Percentiles rank a stretch among this genome's conserved stretches.
phyloP scores from a whole-genome alignment of 2,329 filamentous ascomycete genomes.

The Biscogniauxia sp. region DNA sequence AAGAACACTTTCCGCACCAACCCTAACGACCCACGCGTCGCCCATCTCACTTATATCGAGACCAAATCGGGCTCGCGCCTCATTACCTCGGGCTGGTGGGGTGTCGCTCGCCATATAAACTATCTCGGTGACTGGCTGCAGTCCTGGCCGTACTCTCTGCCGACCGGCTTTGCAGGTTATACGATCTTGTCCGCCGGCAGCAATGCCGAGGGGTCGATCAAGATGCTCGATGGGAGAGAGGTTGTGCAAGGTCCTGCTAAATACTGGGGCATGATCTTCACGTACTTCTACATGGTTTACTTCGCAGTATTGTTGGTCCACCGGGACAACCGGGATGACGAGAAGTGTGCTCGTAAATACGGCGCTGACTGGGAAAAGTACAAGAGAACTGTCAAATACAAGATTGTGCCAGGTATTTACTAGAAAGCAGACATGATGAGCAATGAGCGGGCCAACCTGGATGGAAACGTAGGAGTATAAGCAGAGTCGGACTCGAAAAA shows the following conservation, averaged over 20 bases:
- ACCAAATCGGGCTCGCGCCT: conserved; percentile 80
- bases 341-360: conserved; percentile 89
- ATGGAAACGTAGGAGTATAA: not conserved
- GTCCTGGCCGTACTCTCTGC: conserved; percentile 85
- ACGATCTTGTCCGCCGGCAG: conserved; percentile 60
- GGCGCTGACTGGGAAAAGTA: conserved; percentile 90
- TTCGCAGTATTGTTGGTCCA: conserved; percentile 86
- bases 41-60: conserved; percentile 81
- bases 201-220: conserved; percentile 50
- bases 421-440: conserved; percentile 36
- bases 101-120: conserved; percentile 87
- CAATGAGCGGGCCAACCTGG: not conserved
- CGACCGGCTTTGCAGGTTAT: conserved; percentile 82
- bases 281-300: conserved; percentile 93
- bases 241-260: conserved; percentile 69
- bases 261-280: conserved; percentile 84
- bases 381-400: conserved; percentile 74
- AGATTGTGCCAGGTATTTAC: conserved; percentile 84
- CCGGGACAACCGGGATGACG: conserved; percentile 82
- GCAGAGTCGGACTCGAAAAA: not conserved
- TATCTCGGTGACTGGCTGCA: conserved; percentile 95
- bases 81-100: conserved; percentile 90
- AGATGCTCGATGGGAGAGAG: conserved; percentile 59
- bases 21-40: conserved; percentile 69
- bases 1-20: conserved; percentile 79